These are phyloP conservation scores for Phaeotremella skinneri DNA, from an alignment of 768 basidiomycete species.

Conservation along the genomic window DNA sequence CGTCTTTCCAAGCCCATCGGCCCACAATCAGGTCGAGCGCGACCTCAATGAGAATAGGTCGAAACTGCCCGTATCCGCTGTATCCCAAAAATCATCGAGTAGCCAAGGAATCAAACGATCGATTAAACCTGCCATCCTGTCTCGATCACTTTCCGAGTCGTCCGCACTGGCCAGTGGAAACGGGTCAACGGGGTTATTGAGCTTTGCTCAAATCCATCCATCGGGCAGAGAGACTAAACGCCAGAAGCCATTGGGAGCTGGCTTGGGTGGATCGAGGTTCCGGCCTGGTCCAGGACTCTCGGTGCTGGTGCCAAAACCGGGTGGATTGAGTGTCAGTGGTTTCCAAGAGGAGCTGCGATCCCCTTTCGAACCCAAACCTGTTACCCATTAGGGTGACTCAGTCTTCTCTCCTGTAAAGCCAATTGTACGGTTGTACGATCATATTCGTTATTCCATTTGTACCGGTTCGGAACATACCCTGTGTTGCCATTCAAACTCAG, in stretches of 20 bases:
- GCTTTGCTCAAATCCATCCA: constrained; percentile 2
- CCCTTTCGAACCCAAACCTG: constrained; percentile 21
- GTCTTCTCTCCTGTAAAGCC: not conserved
- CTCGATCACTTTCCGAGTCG: constrained; percentile 18
- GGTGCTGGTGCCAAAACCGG: constrained; percentile 17
- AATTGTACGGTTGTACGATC: not conserved
- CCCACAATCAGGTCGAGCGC: not conserved
- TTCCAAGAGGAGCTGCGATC: constrained; percentile 14
- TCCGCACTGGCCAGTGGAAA: not conserved
- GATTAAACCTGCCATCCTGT: constrained; percentile 11
- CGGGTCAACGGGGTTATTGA: not conserved
- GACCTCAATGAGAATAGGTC: too few relatives aligned
- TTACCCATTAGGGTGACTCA: not conserved
- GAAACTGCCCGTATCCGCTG: too few relatives aligned
- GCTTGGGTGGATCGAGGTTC: constrained; percentile 3
- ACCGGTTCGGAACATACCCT: not conserved
- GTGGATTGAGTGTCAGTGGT: not conserved
- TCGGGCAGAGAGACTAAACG: constrained; percentile 21
- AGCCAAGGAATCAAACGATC: constrained; percentile 10
- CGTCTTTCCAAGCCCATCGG: constrained; percentile 8
- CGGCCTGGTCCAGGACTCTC: constrained; percentile 12
- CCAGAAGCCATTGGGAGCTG: constrained; percentile 8
- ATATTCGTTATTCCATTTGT: not conserved
- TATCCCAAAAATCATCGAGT: not conserved
- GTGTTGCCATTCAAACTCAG: not conserved